A percentile compares a stretch with the other conserved stretches of the same genome.
These are phyloP conservation scores for Diplodia sapinea DNA, from an alignment of 2,329 filamentous ascomycete species.

Conservation along the genomic window DNA sequence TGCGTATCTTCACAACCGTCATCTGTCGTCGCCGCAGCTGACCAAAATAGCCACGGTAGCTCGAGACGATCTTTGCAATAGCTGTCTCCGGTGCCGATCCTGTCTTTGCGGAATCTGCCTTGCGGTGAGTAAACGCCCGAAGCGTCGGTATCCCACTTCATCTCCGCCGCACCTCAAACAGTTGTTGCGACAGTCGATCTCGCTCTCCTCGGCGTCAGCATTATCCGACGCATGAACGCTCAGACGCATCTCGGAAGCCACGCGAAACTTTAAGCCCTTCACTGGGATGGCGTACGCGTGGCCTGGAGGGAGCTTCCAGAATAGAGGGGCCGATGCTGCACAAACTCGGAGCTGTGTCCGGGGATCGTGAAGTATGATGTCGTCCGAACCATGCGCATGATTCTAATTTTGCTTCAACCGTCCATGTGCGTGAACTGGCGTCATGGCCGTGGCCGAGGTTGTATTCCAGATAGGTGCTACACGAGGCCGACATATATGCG, in stretches of 20 bases:
- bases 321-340: background rate
- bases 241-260: background rate
- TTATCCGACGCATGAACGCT: constrained; percentile 20
- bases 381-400: background rate
- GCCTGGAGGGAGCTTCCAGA: constrained; percentile 12
- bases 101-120: constrained; percentile 7
- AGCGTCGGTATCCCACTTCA: constrained; percentile 1
- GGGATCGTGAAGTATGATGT: background rate
- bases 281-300: constrained; percentile 14
- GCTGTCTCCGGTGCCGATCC: background rate
- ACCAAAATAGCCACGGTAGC: background rate
- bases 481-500: background rate
- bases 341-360: background rate
- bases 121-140: background rate
- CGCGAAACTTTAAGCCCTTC: constrained; percentile 13
- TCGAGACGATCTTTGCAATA: background rate
- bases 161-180: constrained; percentile 13
- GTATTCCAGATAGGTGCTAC: constrained; percentile 8
- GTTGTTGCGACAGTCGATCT: background rate
- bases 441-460: background rate
- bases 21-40: background rate
- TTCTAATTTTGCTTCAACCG: background rate
- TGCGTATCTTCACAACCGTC: background rate
- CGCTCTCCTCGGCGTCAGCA: background rate
- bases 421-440: background rate